Evolutionary conservation across 768 basidiomycete genomes (phyloP), one percentile per base, ranked within the genome.

Genomic region (Phlegmacium glaucopus): DNA sequence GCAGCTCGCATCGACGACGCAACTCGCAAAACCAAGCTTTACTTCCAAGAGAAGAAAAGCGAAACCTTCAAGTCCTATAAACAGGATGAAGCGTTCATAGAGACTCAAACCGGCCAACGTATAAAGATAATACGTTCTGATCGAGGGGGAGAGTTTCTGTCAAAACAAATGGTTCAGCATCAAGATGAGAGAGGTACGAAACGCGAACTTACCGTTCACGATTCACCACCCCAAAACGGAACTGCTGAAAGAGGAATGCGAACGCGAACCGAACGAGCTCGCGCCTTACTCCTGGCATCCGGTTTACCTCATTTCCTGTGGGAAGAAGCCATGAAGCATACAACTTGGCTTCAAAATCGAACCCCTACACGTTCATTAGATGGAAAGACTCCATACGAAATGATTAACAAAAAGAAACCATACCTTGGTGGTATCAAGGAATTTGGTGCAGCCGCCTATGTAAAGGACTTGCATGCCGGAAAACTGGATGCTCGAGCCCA

Each of bases 261-360:
- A 22, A 22, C 22, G 22, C 2, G 22, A 22, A 5, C 22, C 5
- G 70, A 37, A 32, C 69, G 3, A 37, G 59, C 52, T 1, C 26
- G 52, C 0, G 57, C 67, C 0, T 72, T 75, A 69, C 9, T 73
- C 8, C 55, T 66, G 27, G 58, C 47, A 11, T 45, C 55, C 6
- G 53, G 22, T 3, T 22, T 22, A 22, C 22, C 22, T 3, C 2
- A 5, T 2, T 22, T 22, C 5, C 22, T 22, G 2, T 22, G 22
- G 22, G 5, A 22, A 22, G 22, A 22, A 22, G 22, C 22, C 2
- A 38, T 63, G 3, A 4, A 8, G 0, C 54, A 70, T 39, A 59
- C 62, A 0, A 50, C 36, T 9, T 66, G 71, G 41, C 13, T 72
- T 0, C 49, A 55, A 9, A 72, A 71, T 43, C 45, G 51, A 27